These are phyloP conservation scores for Aspergillus pseudoglaucus DNA, from an alignment of 2,329 filamentous ascomycete species.

Conservation along the genomic window DNA sequence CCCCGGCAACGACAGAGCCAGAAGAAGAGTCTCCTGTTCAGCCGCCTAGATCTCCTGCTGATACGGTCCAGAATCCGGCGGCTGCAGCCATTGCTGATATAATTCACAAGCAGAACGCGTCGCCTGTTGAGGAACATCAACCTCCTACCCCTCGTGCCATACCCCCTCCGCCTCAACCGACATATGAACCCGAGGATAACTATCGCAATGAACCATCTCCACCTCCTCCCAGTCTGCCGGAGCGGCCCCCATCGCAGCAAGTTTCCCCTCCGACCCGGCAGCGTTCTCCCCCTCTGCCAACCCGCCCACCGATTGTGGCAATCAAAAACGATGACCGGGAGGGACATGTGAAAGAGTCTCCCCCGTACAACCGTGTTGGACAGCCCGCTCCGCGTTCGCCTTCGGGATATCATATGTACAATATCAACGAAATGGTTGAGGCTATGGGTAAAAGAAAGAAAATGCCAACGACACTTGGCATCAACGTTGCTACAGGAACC, in stretches of 20 bases:
- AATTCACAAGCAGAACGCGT: conserved; percentile 35
- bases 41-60: conserved; percentile 32
- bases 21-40: conserved; percentile 21
- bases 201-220: conserved; percentile 40
- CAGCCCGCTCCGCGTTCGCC: conserved; percentile 54
- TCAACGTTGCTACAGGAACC: conserved; percentile 79
- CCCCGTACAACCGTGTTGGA: conserved; percentile 48
- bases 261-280: conserved; percentile 52
- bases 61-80: conserved; percentile 44
- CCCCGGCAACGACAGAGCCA: neutral
- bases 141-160: conserved; percentile 24
- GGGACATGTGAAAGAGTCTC: conserved; percentile 46
- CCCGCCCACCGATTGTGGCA: conserved; percentile 25
- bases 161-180: conserved; percentile 40
- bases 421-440: conserved; percentile 96
- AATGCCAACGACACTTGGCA: conserved; percentile 94
- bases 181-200: conserved; percentile 62
- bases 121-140: conserved; percentile 21
- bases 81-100: conserved; percentile 53
- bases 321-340: conserved; percentile 32
- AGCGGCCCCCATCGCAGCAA: conserved; percentile 53
- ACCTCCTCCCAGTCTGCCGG: conserved; percentile 56
- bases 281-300: conserved; percentile 51
- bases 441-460: conserved; percentile 96
- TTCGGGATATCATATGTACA: conserved; percentile 87